Evolutionary conservation across 352 stramenopile species (phyloP), one percentile per base, ranked within the genome.

Genomic region (Globisporangium irregulare): DNA sequence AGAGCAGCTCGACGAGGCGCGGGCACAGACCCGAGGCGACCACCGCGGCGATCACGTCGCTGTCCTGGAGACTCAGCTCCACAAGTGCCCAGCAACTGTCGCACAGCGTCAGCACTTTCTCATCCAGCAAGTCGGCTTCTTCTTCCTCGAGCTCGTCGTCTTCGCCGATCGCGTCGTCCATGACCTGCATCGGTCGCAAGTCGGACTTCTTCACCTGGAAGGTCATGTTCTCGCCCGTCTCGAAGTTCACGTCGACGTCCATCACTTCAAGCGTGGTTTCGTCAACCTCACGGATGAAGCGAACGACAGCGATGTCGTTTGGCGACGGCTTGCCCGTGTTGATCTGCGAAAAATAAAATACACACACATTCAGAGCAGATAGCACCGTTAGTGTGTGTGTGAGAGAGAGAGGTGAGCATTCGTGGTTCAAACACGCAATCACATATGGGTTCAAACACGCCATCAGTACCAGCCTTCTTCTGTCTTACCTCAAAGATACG

Each of bases 181-280:
- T 86, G 27, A 93, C 86, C 61, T 92, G 86, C 74, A 95, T 78
- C 20, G 87, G 82, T 0, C 84, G 79, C 64, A 95, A 69, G 24
- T 80, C 75, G 0, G 72, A 55, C 66, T 89, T 89, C 27, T 80
- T 78, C 7, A 88, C 82, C 61, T 84, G 69, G 68, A 95, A 95
- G 14, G 89, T 73, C 73, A 90, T 83, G 72, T 92, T 93, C 68
- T 95, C 87, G 43, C 87, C 87, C 27, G 87, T 94, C 66, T 95
- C 87, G 62, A 92, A 95, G 69, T 95, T 95, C 55, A 94, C 83
- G 36, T 95, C 87, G 18, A 95, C 87, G 56, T 95, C 87, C 74
- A 95, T 85, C 60, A 95, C 86, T 66, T 95, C 87, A 29, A 95
- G 81, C 7, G 73, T 90, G 34, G 66, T 68, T n/a, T 89, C 86